Evolutionary conservation across 2,329 filamentous ascomycete species (phyloP), one percentile per base, ranked within the genome.

Genomic region (Arthroderma uncinatum): DNA sequence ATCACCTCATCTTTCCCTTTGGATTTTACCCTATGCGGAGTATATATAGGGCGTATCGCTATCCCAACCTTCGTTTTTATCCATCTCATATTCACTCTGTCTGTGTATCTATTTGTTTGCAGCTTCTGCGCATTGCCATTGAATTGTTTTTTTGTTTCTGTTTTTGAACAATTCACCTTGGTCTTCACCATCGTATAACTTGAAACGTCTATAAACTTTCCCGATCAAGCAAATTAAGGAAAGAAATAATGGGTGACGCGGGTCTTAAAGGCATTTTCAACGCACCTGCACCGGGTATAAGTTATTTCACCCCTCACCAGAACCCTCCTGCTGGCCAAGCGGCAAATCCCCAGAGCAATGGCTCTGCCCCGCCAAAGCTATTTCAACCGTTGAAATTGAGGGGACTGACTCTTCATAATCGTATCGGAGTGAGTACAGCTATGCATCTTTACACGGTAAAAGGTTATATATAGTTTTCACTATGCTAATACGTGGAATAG

Each of bases 371-470:
- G 10, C 80, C 81, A 4, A 83, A 83, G 66, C 73, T 83, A 40
- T 83, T 83, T 71, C 74, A 75, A 56, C 80, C 81, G 2, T 68
- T 83, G 54, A 79, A 78, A 65, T 67, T 83, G 54, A 74, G 81
- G 10, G 80, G 80, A 12, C 62, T 83, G n/a, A 82, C 79, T 0
- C 74, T 87, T n/a, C 83, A 83, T 61, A 87, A 86, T 69, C 80
- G 84, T 62, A 82, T 86, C 61, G 79, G 82, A 62, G 75, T 78
- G 64, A 62, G 70, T 61, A 37, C 12, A 37, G 12, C 8, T 30
- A 19, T 40, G 2, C 6, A 21, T 47, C 16, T 47, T 21, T 8
- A 10, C 6, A 25, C 16, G 40, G 21, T 21, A 5, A n/a, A 44
- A n/a, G 5, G 40, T 48, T 1, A 21, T 48, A n/a, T 16, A n/a